These are phyloP conservation scores for Blepharisma japonicum DNA, from an alignment of 73 alveolate species.

Conservation along the genomic window DNA sequence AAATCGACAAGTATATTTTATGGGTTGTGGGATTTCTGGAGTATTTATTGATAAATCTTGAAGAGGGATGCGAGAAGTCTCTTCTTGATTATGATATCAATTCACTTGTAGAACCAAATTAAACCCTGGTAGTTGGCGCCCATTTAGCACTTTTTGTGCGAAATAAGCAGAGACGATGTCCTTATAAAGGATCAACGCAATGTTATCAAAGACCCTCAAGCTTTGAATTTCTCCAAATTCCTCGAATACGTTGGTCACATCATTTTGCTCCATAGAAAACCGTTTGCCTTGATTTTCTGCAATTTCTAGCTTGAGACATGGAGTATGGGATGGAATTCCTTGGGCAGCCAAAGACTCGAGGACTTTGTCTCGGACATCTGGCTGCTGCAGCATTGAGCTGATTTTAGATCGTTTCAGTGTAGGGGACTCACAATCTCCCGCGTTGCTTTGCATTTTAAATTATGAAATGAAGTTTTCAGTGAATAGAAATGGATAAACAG, in stretches of 20 bases:
- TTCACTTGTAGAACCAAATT: constrained; percentile 39
- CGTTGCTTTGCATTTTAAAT: too few relatives aligned
- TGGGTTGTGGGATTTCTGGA: not conserved
- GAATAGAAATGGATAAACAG: too few relatives aligned
- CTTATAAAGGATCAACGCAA: constrained; percentile 36
- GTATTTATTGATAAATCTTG: not conserved
- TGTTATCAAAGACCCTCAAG: not conserved
- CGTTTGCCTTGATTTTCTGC: not conserved
- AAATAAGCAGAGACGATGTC: constrained; percentile 54
- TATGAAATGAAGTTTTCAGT: too few relatives aligned
- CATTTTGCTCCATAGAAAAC: not conserved
- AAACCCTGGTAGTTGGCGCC: constrained; percentile 34
- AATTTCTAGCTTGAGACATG: constrained; percentile 7
- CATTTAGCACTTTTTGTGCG: constrained; percentile 49
- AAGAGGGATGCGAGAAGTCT: not conserved
- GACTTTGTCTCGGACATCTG: not conserved
- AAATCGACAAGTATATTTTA: constrained; percentile 91
- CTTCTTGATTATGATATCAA: constrained; percentile 27
- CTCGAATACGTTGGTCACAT: constrained; percentile 2
- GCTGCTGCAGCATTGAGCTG: not conserved
- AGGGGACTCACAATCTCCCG: too few relatives aligned
- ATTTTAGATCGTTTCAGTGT: not conserved
- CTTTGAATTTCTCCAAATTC: constrained; percentile 16
- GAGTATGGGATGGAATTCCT: not conserved
- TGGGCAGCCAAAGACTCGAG: not conserved